Percentiles rank a stretch among this genome's conserved stretches.
Evolutionary conservation across 164 flowering plant genomes (phyloP).

Genomic region (Macadamia integrifolia): DNA sequence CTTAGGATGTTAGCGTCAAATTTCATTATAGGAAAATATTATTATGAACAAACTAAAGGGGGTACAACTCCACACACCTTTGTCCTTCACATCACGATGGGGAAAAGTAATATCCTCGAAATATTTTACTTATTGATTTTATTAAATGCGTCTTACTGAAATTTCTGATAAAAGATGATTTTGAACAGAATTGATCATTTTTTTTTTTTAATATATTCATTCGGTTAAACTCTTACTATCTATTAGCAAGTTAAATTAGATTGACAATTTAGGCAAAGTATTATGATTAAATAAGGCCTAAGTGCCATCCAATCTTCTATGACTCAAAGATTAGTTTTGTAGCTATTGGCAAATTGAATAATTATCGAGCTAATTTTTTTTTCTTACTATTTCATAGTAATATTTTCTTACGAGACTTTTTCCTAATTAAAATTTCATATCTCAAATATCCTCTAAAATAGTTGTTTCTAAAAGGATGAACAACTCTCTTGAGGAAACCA

Average conservation of each 20-base stretch:
- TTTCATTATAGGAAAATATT: too few relatives aligned
- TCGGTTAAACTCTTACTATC: conserved; percentile 67
- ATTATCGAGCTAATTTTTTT: conserved; percentile 63
- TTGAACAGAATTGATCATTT: conserved; percentile 34
- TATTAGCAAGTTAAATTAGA: conserved; percentile 47
- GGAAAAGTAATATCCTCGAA: too few relatives aligned
- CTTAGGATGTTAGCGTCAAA: too few relatives aligned
- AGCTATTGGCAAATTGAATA: conserved; percentile 62
- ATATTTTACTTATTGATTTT: not conserved
- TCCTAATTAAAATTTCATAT: too few relatives aligned
- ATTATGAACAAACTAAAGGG: too few relatives aligned
- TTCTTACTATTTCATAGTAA: too few relatives aligned
- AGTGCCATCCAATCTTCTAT: conserved; percentile 82
- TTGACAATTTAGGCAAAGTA: conserved; percentile 43
- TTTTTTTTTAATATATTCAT: conserved; percentile 48
- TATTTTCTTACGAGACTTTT: too few relatives aligned
- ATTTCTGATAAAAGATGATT: not conserved
- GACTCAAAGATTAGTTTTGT: conserved; percentile 80
- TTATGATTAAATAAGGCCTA: conserved; percentile 56
- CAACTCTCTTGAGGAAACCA: too few relatives aligned
- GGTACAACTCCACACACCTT: too few relatives aligned
- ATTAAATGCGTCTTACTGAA: not conserved
- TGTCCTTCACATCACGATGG: not conserved
- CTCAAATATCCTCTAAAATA: too few relatives aligned
- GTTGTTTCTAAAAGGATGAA: too few relatives aligned